A percentile compares a stretch with the other conserved stretches of the same genome.
phyloP scores from a whole-genome alignment of 2,329 filamentous ascomycete species.

The Cladosporium sp. region DNA sequence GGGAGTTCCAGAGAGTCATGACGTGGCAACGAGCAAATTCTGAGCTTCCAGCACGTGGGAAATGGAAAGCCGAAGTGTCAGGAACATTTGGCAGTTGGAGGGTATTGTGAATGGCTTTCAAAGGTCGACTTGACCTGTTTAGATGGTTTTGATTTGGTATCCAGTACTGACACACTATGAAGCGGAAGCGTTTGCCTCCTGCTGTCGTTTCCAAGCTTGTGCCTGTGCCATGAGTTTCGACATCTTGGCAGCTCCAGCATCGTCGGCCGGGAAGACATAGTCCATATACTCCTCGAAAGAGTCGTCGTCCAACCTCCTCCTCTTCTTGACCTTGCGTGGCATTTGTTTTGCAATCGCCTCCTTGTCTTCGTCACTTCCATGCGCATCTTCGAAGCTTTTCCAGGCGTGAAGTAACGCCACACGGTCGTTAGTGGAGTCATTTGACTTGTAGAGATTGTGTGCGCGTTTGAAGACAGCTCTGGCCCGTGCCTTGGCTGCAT shows the following conservation, averaged over 20 bases:
- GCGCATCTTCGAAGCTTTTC: constrained; percentile 84
- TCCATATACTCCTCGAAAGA: constrained; percentile 95
- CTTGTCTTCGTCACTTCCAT: constrained; percentile 70
- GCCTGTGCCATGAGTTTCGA: constrained; percentile 81
- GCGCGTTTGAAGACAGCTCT: constrained; percentile 81
- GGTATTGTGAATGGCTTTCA: background rate
- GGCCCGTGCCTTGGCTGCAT: constrained; percentile 77
- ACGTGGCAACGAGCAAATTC: background rate
- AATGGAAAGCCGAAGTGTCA: background rate
- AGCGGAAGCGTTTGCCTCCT: constrained; percentile 27
- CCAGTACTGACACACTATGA: background rate
- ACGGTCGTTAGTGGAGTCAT: constrained; percentile 89
- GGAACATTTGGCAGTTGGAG: background rate
- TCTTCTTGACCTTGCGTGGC: constrained; percentile 88
- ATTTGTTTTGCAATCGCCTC: constrained; percentile 87
- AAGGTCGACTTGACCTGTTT: background rate
- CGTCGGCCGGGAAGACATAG: constrained; percentile 94
- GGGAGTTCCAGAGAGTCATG: background rate
- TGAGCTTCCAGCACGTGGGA: background rate
- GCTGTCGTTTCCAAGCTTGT: constrained; percentile 76
- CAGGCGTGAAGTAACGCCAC: constrained; percentile 87
- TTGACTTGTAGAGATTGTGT: constrained; percentile 80
- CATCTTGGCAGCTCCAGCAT: constrained; percentile 67
- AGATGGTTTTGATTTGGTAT: too few relatives aligned
- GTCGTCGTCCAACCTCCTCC: constrained; percentile 86